phyloP scores from a whole-genome alignment of 495 filamentous ascomycete species.

The Antarctomyces pellizariae region DNA sequence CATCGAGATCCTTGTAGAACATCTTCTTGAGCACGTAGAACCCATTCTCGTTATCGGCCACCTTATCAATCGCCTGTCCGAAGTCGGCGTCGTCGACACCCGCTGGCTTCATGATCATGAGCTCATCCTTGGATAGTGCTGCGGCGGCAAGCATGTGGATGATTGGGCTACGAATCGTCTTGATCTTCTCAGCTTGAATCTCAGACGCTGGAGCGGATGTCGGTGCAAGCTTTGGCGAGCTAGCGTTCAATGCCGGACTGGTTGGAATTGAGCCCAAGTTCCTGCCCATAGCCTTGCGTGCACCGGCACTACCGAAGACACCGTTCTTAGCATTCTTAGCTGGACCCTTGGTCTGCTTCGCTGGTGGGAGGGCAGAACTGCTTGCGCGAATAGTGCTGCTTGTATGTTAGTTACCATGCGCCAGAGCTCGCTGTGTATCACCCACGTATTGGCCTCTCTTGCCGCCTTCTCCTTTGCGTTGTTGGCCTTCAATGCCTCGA shows the following conservation, averaged over 20 bases:
- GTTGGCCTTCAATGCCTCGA: too few species aligned
- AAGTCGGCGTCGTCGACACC: slow-evolving; percentile 36
- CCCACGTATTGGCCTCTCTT: slow-evolving; percentile 18
- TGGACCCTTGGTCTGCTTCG: slow-evolving; percentile 12
- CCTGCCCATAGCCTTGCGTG: too few species aligned
- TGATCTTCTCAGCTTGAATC: slow-evolving; percentile 24
- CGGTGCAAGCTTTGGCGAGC: slow-evolving; percentile 25
- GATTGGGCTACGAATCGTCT: slow-evolving; percentile 33
- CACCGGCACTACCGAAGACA: slow-evolving; percentile 19
- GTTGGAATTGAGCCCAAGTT: slow-evolving; percentile 39
- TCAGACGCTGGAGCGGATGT: slow-evolving; percentile 24
- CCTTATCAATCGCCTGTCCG: slow-evolving; percentile 28
- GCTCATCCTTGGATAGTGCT: slow-evolving; percentile 30
- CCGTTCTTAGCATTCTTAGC: slow-evolving; percentile 21
- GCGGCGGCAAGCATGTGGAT: slow-evolving; percentile 49
- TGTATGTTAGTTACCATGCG: slow-evolving; percentile 14
- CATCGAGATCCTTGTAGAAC: slow-evolving; percentile 60
- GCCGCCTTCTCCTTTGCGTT: neutral
- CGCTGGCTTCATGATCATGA: slow-evolving; percentile 28
- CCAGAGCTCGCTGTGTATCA: slow-evolving; percentile 14
- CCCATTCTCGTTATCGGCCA: slow-evolving; percentile 32
- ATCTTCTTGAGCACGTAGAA: slow-evolving; percentile 48
- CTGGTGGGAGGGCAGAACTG: slow-evolving; percentile 11
- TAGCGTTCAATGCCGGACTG: slow-evolving; percentile 34
- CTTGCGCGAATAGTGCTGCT: slow-evolving; percentile 13